phyloP scores from a whole-genome alignment of 129 eudicot species.

The Cynara cardunculus region DNA sequence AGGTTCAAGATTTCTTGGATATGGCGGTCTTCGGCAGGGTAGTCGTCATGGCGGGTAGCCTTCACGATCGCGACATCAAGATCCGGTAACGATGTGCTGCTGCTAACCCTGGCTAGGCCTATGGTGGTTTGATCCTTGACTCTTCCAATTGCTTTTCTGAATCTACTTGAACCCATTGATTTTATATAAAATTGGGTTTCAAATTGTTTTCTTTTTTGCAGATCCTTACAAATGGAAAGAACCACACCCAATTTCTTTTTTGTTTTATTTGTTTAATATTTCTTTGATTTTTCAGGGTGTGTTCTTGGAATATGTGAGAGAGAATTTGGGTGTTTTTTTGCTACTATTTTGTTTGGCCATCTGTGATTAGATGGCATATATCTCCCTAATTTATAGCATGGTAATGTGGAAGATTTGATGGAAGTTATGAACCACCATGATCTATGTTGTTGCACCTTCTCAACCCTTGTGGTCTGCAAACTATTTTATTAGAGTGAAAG shows the following conservation, averaged over 20 bases:
- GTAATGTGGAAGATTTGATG: slow-evolving; percentile 1
- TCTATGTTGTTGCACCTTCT: too few species aligned
- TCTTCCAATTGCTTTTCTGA: slow-evolving; percentile 82
- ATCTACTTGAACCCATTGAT: not conserved
- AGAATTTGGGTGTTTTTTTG: not conserved
- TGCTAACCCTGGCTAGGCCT: slow-evolving; percentile 62
- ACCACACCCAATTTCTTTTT: not conserved
- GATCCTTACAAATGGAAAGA: not conserved
- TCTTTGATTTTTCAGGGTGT: not conserved
- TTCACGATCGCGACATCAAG: slow-evolving; percentile 84
- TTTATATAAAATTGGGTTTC: not conserved
- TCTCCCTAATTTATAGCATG: slow-evolving; percentile 10
- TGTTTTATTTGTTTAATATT: not conserved
- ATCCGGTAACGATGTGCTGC: slow-evolving; percentile 44
- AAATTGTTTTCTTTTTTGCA: not conserved
- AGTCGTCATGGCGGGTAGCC: slow-evolving; percentile 85
- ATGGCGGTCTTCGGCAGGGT: slow-evolving; percentile 64
- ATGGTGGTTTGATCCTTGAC: slow-evolving; percentile 91
- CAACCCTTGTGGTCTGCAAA: too few species aligned
- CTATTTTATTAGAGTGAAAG: not conserved
- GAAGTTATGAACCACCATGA: not conserved
- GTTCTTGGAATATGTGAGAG: not conserved
- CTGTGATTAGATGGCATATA: not conserved
- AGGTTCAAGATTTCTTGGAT: slow-evolving; percentile 65
- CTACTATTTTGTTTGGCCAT: not conserved